Base-by-base conservation (phyloP, 352 stramenopile genomes). In the Phytophthora cryptogea region DNA sequence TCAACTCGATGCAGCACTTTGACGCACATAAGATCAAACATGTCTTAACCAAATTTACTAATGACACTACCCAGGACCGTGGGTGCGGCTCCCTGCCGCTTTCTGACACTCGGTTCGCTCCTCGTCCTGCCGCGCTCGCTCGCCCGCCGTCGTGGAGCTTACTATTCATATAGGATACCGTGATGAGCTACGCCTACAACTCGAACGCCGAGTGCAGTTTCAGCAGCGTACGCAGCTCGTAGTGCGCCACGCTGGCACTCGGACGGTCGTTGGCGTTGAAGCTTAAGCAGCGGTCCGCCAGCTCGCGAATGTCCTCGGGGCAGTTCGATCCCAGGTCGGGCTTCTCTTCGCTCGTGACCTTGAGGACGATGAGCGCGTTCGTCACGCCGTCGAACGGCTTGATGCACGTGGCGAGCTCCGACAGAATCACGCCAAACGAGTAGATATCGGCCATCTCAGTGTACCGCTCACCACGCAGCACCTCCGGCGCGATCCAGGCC, bases 371-470 rank as follows among this genome's bases (percentile, higher is more conserved):
- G 14, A 86, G 64, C 4, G 78, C 73, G 47, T 89, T 93, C 44
- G 74, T 86, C 16, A 88, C 67, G 17, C 80, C 79, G 8, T 90
- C 78, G 43, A 90, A 91, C 7, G 81, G 80, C 54, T 86, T 83
- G 30, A 65, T 55, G 47, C 77, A 86, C 39, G 80, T 93, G 17
- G 75, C 70, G 32, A 94, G 49, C 69, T 94, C 86, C 3, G 80
- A 85, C 43, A 95, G 54, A 14, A 95, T 74, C 8, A 93, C 82
- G 16, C 86, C 86, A 47, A 95, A 92, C 40, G 86, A 95, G 68
- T 95, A 95, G 28, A 95, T 89, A 59, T 95, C 86, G 4, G 86
- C 84, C 71, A 80, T 90, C 57, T 95, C 86, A 4, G 78, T 95
- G 70, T 92, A 94, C n/a, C 83, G 78, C 54, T 92, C 86, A 9